Base-by-base conservation (phyloP, 1,284 basidiomycete species). In the Malassezia yamatoensis region DNA sequence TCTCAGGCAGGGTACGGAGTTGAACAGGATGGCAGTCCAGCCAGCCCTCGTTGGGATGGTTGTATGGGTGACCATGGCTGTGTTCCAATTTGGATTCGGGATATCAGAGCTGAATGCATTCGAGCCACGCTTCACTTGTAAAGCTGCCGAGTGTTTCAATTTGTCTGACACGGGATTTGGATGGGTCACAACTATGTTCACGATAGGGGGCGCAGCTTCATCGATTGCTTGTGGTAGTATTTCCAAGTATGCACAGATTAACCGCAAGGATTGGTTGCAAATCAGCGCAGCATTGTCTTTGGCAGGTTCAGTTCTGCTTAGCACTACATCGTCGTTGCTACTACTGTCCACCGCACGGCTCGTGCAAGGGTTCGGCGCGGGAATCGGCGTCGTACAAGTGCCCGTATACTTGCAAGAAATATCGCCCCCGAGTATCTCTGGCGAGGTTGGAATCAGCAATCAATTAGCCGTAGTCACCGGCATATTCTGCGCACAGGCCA, bases 341-440 rank as follows among this genome's bases (percentile, higher is more conserved):
- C 43, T 50, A 2, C 48, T 68, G 18, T 56, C 62, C 4, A 4
- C 47, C 3, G 71, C 61, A 0, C 52, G 71, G 2, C 79, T 88
- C 53, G 68, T 90, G 18, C 82, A 85, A 10, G 90, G 90, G 10
- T 66, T 89, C 8, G 85, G 84, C 10, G 84, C 86, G 34, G 90
- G 90, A 21, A 76, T 93, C 49, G 88, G 85, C 16, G 79, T 91
- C 4, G 91, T 88, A 64, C 81, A 89, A n/a, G 83, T 84, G 0
- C 89, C 90, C 8, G 82, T 91, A 43, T 91, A 84, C 76, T 80
- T 93, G 34, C 82, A 86, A 9, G 85, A 88, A 70, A 83, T 91
- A 12, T 83, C 88, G 0, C 87, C 86, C 0, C 77, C 82, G 4
- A 79, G 79, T 55, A 83, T 87, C 46, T 82, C 81, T 63, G 86